Conservation (phyloP, 768 basidiomycete genomes). For the Lanmaoa pseudosensibilis region DNA sequence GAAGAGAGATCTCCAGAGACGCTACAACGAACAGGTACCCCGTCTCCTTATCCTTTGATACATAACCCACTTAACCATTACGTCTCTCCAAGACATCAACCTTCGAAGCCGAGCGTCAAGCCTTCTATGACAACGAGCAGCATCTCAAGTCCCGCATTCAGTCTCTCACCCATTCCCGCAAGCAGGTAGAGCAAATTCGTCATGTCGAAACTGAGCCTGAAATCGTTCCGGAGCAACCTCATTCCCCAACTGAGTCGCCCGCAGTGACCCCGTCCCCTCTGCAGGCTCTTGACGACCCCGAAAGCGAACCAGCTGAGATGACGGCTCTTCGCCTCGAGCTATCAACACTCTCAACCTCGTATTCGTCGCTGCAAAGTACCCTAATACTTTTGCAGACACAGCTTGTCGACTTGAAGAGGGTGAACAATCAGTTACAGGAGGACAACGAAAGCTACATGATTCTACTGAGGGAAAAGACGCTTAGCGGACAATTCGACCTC, state of each 20-base stretch:
- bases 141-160: constrained; percentile 90
- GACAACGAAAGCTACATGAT: constrained; percentile 98
- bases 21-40: constrained; percentile 85
- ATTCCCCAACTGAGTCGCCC: constrained; percentile 25
- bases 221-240: constrained; percentile 38
- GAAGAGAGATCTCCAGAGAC: constrained; percentile 75
- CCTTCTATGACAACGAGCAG: constrained; percentile 92
- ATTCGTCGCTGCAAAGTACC: constrained; percentile 80
- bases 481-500: constrained; percentile 85
- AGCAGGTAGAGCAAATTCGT: constrained; percentile 44
- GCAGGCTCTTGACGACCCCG: constrained; percentile 61
- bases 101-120: constrained; percentile 89
- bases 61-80: constrained; percentile 12
- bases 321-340: constrained; percentile 80
- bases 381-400: constrained; percentile 83
- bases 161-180: constrained; percentile 68
- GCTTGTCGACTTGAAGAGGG: constrained; percentile 80
- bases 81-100: constrained; percentile 60
- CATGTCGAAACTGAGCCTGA: constrained; percentile 41
- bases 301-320: constrained; percentile 84
- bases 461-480: constrained; percentile 84
- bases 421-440: constrained; percentile 87
- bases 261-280: constrained; percentile 26
- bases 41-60: constrained; percentile 14
- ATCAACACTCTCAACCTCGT: constrained; percentile 82